Conservation (phyloP, 306 rosid genomes). For the Casuarina cunninghamiana region DNA sequence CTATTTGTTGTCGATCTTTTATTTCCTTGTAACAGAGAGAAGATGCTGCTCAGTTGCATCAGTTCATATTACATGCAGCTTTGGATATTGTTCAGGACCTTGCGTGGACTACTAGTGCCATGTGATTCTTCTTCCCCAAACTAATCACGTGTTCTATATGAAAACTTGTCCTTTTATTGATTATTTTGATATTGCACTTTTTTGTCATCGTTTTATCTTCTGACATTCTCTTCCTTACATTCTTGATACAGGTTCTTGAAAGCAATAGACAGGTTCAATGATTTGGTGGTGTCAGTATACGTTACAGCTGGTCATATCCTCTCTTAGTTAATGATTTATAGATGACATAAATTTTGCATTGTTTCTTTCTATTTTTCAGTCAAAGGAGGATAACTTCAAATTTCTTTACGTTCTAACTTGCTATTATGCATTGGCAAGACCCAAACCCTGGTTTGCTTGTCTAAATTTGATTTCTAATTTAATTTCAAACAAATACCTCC, state of each 20-base stretch:
- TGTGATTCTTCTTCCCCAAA: conserved; percentile 47
- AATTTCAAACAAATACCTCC: not conserved
- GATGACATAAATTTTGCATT: conserved; percentile 8
- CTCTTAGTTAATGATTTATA: conserved; percentile 13
- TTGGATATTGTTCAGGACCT: conserved; percentile 96
- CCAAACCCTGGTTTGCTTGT: not conserved
- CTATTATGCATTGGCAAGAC: not conserved
- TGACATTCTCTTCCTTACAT: conserved; percentile 15
- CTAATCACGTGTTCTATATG: not conserved
- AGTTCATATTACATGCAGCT: conserved; percentile 91
- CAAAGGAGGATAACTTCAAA: not conserved
- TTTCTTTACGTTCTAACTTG: not conserved
- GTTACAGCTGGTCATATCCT: conserved; percentile 99
- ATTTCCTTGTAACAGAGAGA: conserved; percentile 65
- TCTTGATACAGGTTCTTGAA: conserved; percentile 84
- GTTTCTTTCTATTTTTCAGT: conserved; percentile 1
- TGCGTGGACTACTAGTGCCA: conserved; percentile 99
- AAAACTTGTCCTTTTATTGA: not conserved
- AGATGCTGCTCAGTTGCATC: conserved; percentile 97
- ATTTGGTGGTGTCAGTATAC: conserved; percentile 84
- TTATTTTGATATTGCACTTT: conserved; percentile 4
- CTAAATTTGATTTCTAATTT: not conserved
- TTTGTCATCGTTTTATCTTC: not conserved
- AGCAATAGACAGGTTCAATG: conserved; percentile 89
- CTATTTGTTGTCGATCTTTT: not conserved